phyloP scores from a whole-genome alignment of 1,139 yeast genomes.

The Spathaspora sp. region DNA sequence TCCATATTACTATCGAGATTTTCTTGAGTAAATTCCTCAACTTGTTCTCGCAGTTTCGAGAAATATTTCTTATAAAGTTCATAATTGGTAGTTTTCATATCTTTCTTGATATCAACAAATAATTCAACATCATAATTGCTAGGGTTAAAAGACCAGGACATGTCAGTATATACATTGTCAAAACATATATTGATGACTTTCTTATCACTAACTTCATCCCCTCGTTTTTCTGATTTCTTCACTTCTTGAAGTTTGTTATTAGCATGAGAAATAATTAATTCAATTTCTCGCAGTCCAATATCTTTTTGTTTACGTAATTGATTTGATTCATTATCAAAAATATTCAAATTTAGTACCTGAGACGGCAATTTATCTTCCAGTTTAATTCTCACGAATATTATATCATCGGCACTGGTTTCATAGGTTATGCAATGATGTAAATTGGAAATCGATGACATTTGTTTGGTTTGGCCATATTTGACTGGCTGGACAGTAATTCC shows the following conservation, averaged over 20 bases:
- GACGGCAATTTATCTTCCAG: conserved; percentile 31
- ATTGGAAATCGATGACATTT: conserved; percentile 24
- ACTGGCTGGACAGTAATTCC: conserved; percentile 5
- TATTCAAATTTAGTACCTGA: conserved; percentile 36
- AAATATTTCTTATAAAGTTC: conserved; percentile 37
- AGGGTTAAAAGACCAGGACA: conserved; percentile 45
- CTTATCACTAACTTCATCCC: conserved; percentile 8
- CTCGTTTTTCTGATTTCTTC: conserved; percentile 11
- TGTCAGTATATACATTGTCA: conserved; percentile 43
- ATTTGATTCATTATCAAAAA: conserved; percentile 41
- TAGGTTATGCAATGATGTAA: conserved; percentile 40
- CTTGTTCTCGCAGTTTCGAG: conserved; percentile 9
- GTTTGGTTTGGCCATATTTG: conserved; percentile 5
- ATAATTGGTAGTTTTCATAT: conserved; percentile 37
- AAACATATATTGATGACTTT: conserved; percentile 37
- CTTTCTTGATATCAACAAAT: conserved; percentile 33
- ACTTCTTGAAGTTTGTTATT: conserved; percentile 19
- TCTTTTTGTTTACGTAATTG: conserved; percentile 32
- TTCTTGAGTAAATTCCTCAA: conserved; percentile 25
- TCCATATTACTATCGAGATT: conserved; percentile 34
- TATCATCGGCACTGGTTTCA: conserved; percentile 37
- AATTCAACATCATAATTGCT: conserved; percentile 32
- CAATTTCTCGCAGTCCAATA: conserved; percentile 24
- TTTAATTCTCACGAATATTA: conserved; percentile 32
- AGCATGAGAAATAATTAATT: conserved; percentile 38